phyloP scores from a whole-genome alignment of 345 rosid species.

The Euphorbia lathyris region DNA sequence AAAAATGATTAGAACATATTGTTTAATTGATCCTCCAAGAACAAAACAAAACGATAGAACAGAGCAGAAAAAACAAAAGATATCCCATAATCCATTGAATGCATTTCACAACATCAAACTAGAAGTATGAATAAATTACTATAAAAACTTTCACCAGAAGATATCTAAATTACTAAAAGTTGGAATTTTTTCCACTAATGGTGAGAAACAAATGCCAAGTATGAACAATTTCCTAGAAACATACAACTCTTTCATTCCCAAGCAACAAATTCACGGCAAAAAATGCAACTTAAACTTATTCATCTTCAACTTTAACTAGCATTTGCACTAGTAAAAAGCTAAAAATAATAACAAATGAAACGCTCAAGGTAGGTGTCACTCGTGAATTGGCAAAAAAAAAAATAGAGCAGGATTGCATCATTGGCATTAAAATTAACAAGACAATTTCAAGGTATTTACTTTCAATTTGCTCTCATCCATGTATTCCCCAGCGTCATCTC shows the following conservation, averaged over 20 bases:
- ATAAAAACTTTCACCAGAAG: not conserved
- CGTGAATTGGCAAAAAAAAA: not conserved
- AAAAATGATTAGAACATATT: not conserved
- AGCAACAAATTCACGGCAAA: not conserved
- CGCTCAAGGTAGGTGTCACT: not conserved
- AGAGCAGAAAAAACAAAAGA: not conserved
- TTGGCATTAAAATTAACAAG: not conserved
- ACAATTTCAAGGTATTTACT: slow-evolving; percentile 35
- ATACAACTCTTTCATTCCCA: not conserved
- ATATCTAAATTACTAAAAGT: not conserved
- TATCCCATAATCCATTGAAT: not conserved
- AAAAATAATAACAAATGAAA: not conserved
- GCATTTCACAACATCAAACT: not conserved
- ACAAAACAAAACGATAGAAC: not conserved
- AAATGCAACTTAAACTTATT: not conserved
- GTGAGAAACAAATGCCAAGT: not conserved
- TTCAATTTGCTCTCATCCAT: slow-evolving; percentile 86
- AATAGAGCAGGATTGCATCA: not conserved
- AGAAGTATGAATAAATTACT: not conserved
- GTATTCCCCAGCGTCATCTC: slow-evolving; percentile 97
- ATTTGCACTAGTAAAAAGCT: not conserved
- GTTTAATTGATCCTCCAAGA: slow-evolving; percentile 1
- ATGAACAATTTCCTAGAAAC: not conserved
- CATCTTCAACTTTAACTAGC: not conserved
- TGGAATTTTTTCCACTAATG: not conserved